A percentile compares a stretch with the other conserved stretches of the same genome.
Conservation (phyloP, 352 stramenopile species). For the Saprolegnia diclina region DNA sequence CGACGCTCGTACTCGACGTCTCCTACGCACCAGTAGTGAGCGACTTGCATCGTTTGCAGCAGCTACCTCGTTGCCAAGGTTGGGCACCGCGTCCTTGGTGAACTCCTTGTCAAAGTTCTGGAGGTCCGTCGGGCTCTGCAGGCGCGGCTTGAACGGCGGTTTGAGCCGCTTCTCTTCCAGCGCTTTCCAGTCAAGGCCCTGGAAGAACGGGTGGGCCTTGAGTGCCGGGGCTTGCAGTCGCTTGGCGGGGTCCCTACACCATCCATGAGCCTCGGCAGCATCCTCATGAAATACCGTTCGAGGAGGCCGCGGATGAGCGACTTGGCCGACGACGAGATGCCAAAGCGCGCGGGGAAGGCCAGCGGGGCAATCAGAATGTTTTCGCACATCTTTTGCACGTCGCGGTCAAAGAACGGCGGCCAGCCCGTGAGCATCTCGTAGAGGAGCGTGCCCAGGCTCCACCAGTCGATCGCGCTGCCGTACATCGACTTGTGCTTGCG, state of each 20-base stretch:
- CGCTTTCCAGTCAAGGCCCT: constrained; percentile 65
- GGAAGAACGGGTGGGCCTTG: constrained; percentile 77
- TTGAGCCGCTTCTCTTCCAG: constrained; percentile 66
- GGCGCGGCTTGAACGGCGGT: constrained; percentile 81
- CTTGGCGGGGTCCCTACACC: constrained; percentile 50
- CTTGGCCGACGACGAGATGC: constrained; percentile 63
- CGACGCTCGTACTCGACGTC: constrained; percentile 9
- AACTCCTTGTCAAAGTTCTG: constrained; percentile 88
- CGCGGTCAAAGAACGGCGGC: constrained; percentile 90
- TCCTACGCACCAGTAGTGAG: neutral
- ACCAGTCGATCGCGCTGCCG: constrained; percentile 91
- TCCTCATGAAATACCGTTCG: constrained; percentile 56
- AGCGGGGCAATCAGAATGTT: constrained; percentile 88
- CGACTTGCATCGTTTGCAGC: neutral
- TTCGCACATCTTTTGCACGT: constrained; percentile 88
- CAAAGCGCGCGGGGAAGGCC: constrained; percentile 81
- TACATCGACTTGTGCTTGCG: constrained; percentile 87
- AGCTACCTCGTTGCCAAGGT: constrained; percentile 52
- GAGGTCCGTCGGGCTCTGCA: constrained; percentile 70
- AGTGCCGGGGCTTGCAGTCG: constrained; percentile 49
- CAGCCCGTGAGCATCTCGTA: constrained; percentile 94
- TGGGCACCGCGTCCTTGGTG: constrained; percentile 74
- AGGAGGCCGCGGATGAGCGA: constrained; percentile 71
- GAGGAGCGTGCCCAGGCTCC: constrained; percentile 90
- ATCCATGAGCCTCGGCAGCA: constrained; percentile 31